Base-by-base conservation (phyloP, 2,329 filamentous ascomycete genomes). In the Paracoccidioides lutzii region DNA sequence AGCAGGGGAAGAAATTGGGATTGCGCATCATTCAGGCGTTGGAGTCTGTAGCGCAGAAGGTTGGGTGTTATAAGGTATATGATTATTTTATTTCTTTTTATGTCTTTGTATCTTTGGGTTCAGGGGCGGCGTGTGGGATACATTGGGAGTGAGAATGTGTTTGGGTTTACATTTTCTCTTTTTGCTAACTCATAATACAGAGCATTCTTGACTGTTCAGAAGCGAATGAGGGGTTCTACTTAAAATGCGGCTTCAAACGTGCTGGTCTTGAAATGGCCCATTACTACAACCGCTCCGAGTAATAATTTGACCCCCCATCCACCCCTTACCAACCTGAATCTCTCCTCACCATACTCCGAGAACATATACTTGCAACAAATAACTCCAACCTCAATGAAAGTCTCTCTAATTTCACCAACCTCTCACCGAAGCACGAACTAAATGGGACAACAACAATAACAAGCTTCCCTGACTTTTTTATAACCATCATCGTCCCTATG, bases 1-100 rank as follows among this genome's bases (percentile, higher is more conserved):
- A 97, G 75, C 93, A 97, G 73, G 93, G 93, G 63, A 96, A 97
- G 81, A 96, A 95, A 75, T 78, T 97, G 45, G 93, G 93, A 4
- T 76, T 96, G 67, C 81, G 89, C 62, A 85, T 97, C 62, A 97
- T 97, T 65, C 88, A 97, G 75, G 90, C 91, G 6, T 79, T 98
- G 67, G 90, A 97, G 73, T 86, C 80, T 68, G 84, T 97, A 58
- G 90, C 90, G 55, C 83, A 88, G 69, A 81, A 89, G 69, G 84
- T 93, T 57, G 93, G 91, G 55, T 97, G 91, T 74, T 97, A 97
- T 75, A 97, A 89, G 85, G 78, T 79, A 67, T 56, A 67, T 67
- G 32, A 30, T 30, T 3, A 2, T 49, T 53, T 42, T 40, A 4
- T 46, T 50, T 35, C 44, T 40, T 52, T 37, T 38, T 60, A 48